Evolutionary conservation across 2,329 filamentous ascomycete species (phyloP).

Genomic region (Aspergillus niger): DNA sequence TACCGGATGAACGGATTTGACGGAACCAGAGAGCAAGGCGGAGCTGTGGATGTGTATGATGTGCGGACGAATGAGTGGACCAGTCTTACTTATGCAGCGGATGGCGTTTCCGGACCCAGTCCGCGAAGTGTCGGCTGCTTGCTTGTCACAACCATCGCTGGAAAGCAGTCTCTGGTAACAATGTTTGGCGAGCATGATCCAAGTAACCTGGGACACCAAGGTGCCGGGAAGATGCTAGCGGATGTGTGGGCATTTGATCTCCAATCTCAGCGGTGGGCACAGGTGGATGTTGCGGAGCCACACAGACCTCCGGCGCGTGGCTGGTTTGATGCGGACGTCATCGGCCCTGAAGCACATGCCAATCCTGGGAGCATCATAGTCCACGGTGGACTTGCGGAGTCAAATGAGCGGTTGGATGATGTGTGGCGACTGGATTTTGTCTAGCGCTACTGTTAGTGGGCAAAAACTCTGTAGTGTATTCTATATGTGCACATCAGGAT

Average conservation of each 20-base stretch:
- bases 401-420: slow-evolving; percentile 55
- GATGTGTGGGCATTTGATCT: slow-evolving; percentile 55
- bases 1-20: slow-evolving; percentile 83
- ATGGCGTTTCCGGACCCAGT: slow-evolving; percentile 50
- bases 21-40: slow-evolving; percentile 68
- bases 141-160: slow-evolving; percentile 42
- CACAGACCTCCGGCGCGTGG: slow-evolving; percentile 47
- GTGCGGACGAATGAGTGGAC: slow-evolving; percentile 44
- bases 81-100: slow-evolving; percentile 32
- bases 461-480: too few species aligned
- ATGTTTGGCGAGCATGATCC: slow-evolving; percentile 59
- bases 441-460: too few species aligned
- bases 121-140: slow-evolving; percentile 54
- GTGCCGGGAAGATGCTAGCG: slow-evolving; percentile 58
- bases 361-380: slow-evolving; percentile 41
- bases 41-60: slow-evolving; percentile 66
- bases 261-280: slow-evolving; percentile 34
- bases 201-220: slow-evolving; percentile 55
- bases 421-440: slow-evolving; percentile 40
- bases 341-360: slow-evolving; percentile 19
- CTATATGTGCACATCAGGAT: too few species aligned
- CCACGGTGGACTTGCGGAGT: slow-evolving; percentile 55
- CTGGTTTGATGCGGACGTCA: slow-evolving; percentile 57
- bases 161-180: slow-evolving; percentile 48
- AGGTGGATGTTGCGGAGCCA: slow-evolving; percentile 28